Base-by-base conservation (phyloP, 768 basidiomycete species). In the Tricholoma hemisulphureum region DNA sequence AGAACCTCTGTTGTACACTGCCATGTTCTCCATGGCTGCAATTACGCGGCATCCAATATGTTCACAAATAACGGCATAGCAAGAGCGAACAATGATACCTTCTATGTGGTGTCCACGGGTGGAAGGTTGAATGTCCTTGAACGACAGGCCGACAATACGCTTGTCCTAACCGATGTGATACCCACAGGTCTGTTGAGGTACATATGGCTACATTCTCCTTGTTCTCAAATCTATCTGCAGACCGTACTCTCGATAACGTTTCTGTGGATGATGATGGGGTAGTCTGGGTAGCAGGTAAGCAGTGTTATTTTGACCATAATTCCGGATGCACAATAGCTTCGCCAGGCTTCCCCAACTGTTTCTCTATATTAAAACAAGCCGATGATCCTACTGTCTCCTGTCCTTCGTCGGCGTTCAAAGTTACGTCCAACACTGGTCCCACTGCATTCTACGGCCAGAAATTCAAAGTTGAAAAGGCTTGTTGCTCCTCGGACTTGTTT, bases 1-100 rank as follows among this genome's bases (percentile, higher is more conserved):
- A 65, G 65, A 2, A 75, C 82, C 39, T 83, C 82, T 6, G 78
- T 92, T 8, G 84, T 83, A 7, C 88, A 84, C 68, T 91, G 90
- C 65, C 77, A 88, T 57, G 67, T 77, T 28, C 75, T 82, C 43
- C 61, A 73, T 16, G 85, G 85, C 2, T 92, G 89, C 70, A 86
- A 84, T 61, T 68, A 80, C 51, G 88, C 83, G 2, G 77, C 81
- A 14, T 66, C 68, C 24, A 75, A 78, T n/a, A 67, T 89, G 55
- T 73, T 69, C 48, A 76, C 73, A 51, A 80, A 74, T 59, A 91
- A 91, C 64, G 90, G 90, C 5, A 88, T 89, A 51, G 77, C 77
- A 6, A 72, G 72, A 28, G 81, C 80, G 9, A 65, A 71, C 9
- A 86, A 88, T 58, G 85, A 82, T n/a, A 85, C 85, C 0, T 72